Evolutionary conservation across 768 basidiomycete species (phyloP), one percentile per base, ranked within the genome.

Genomic region (Mrakia hoshinonis): DNA sequence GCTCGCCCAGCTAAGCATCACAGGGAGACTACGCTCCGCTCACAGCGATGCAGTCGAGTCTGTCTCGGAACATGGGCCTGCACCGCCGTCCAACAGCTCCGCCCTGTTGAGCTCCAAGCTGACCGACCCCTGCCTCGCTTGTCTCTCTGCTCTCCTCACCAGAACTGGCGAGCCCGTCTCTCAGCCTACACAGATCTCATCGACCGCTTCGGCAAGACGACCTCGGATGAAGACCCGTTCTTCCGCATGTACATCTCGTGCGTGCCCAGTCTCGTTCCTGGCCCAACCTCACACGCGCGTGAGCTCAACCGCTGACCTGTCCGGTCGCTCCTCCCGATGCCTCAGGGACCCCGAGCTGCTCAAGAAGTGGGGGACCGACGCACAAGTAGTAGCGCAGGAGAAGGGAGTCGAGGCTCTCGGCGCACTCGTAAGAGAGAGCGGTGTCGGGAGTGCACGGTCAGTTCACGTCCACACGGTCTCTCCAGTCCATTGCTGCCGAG

Each of bases 361-460:
- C 75, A 92, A 89, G 85, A 92, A 89, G 87, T 94, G 76, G 79
- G 91, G 83, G 46, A 87, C 87, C 3, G 96, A 99, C 77, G 83
- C 92, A 0, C 98, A 98, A 80, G 96, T 89, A 34, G 95, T 97
- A 38, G 94, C 95, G 13, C 96, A 99, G 80, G 96, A 99, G 83
- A 97, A 95, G 78, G 96, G 91, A 39, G 85, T 98, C 6, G 95
- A 97, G 78, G 92, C 89, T 75, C 81, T 94, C 43, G 86, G 89
- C 67, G 84, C 87, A 38, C 84, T 98, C 71, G 87, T 96, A 75
- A 91, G 92, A 81, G 91, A 87, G 77, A 90, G 92, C 9, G 96
- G 95, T 72, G 92, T 94, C 83, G 87, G 85, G 55, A 86, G 89
- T 55, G 89, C 89, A 60, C 87, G 76, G 81, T 81, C 34, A 70